Evolutionary conservation across 129 eudicot species (phyloP), one percentile per base, ranked within the genome.

Genomic region (Kitagawia praeruptora): DNA sequence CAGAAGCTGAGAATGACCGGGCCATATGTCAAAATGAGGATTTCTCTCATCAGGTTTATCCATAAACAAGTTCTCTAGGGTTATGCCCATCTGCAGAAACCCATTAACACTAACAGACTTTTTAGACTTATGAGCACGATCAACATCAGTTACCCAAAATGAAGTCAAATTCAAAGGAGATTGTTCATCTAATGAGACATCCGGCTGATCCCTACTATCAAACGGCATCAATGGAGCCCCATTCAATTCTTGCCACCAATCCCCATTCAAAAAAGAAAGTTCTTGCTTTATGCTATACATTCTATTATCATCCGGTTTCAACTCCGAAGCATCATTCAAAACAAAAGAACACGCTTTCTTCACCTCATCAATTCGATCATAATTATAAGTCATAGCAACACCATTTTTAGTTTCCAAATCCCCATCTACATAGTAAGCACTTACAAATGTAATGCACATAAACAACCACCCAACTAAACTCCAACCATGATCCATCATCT

Each of bases 151-250:
- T 37, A 89, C 91, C 97, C 91, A 89, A 73, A 91, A 94, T 21
- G 96, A 91, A 75, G 81, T 85, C 76, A 94, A 84, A 64, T 87
- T 83, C 71, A 82, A 76, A 2, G 96, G 90, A 25, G 92, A 89
- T 63, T 77, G 81, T 8, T 71, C 76, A 73, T 78, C 83, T 38
- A 45, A 71, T 10, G 86, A 77, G 31, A 78, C 56, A 67, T 28
- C 75, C 18, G 85, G 70, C 48, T 82, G 81, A 56, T 82, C 81
- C 78, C 85, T 79, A 61, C 82, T 86, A 83, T 83, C 92, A 80
- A 91, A 93, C 19, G 98, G 97, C 97, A 93, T 87, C 73, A 93
- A 75, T 2, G 97, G 97, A 75, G 94, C 84, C 63, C 85, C 86
- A 83, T 74, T 85, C 11, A 81, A 77, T 40, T 85, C 89, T 45